Evolutionary conservation across 2,329 filamentous ascomycete genomes (phyloP).

Genomic region (Plectosphaerella sp.): DNA sequence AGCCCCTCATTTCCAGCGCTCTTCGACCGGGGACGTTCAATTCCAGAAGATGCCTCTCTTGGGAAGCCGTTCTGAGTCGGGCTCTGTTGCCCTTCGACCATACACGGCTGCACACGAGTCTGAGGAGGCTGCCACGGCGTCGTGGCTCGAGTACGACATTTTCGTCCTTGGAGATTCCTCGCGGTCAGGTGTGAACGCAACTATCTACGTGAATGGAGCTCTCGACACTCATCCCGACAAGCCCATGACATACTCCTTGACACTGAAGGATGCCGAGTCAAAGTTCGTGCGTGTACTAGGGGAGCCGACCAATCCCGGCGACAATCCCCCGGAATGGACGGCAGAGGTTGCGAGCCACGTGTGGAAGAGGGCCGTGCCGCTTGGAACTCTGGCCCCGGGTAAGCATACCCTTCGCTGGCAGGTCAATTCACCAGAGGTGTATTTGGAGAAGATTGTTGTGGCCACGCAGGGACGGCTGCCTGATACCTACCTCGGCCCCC

Average conservation of each 20-base stretch:
- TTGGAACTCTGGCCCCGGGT: constrained; percentile 9
- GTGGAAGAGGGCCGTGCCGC: constrained; percentile 33
- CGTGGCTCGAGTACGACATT: constrained; percentile 20
- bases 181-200: constrained; percentile 12
- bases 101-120: constrained; percentile 2
- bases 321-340: constrained; percentile 40
- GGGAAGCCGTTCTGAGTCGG: constrained; percentile 9
- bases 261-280: constrained; percentile 25
- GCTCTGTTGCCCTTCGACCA: constrained; percentile 6
- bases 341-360: constrained; percentile 39
- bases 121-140: background rate
- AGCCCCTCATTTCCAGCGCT: constrained; percentile 11
- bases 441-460: constrained; percentile 26
- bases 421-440: constrained; percentile 22
- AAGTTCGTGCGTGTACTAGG: constrained; percentile 23
- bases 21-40: background rate
- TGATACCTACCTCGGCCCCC: constrained; percentile 22
- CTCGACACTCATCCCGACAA: constrained; percentile 43
- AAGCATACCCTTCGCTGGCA: constrained; percentile 20
- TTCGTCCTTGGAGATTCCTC: constrained; percentile 16
- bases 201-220: constrained; percentile 22
- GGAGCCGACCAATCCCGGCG: constrained; percentile 34
- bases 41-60: constrained; percentile 4
- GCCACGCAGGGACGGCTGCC: constrained; percentile 13
- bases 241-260: constrained; percentile 41